These are phyloP conservation scores for Pythium scleroteichum DNA, from an alignment of 352 stramenopile species.

Conservation along the genomic window DNA sequence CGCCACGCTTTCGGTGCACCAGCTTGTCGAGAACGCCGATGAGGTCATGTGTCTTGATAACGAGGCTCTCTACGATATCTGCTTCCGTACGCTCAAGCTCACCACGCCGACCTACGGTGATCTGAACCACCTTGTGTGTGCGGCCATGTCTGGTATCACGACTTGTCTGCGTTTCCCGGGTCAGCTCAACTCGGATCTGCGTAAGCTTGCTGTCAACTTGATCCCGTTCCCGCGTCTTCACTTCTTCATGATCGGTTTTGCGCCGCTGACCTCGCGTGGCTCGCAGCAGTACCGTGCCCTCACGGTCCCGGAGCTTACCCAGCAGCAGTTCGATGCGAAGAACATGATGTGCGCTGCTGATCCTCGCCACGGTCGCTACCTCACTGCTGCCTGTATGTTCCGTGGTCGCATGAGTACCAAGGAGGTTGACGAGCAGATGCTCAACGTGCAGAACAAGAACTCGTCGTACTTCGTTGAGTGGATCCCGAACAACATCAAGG, in stretches of 20 bases:
- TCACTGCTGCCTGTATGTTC: conserved; percentile 99
- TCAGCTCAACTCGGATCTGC: conserved; percentile 99
- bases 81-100: conserved; percentile 99
- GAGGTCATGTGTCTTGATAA: conserved; percentile 99
- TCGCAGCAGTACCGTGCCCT: conserved; percentile 98
- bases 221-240: conserved; percentile 99
- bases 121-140: conserved; percentile 99
- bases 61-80: conserved; percentile 99
- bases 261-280: conserved; percentile 94
- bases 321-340: conserved; percentile 99
- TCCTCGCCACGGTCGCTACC: conserved; percentile 98
- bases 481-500: conserved; percentile 99
- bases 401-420: conserved; percentile 99
- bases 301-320: conserved; percentile 97
- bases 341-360: conserved; percentile 99
- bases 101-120: conserved; percentile 98
- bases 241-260: conserved; percentile 99
- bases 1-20: conserved; percentile 98
- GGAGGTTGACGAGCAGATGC: conserved; percentile 99
- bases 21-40: conserved; percentile 99
- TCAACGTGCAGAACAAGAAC: conserved; percentile 99
- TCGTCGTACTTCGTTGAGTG: conserved; percentile 99
- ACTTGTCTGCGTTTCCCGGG: conserved; percentile 98
- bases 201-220: conserved; percentile 98
- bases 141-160: conserved; percentile 98